These are phyloP conservation scores for Plectosphaerella plurivora DNA, from an alignment of 2,329 filamentous ascomycete species.

Conservation along the genomic window DNA sequence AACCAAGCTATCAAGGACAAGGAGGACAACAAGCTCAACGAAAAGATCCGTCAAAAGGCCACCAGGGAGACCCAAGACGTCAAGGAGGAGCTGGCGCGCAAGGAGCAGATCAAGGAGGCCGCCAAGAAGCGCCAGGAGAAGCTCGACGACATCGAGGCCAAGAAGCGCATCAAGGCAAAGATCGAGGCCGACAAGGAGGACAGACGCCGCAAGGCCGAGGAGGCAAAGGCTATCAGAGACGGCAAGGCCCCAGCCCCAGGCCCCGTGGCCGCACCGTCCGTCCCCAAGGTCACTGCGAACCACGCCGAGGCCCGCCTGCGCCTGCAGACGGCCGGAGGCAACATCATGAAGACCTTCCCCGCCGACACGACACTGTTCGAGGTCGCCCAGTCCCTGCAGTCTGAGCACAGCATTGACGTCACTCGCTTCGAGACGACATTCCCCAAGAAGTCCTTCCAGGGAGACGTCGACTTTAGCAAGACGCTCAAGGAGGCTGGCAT, in stretches of 20 bases:
- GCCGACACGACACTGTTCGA: conserved; percentile 92
- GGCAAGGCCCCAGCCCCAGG: conserved; percentile 55
- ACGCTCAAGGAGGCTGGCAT: conserved; percentile 89
- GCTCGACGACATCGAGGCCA: conserved; percentile 75
- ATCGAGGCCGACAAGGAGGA: conserved; percentile 94
- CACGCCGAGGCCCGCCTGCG: conserved; percentile 79
- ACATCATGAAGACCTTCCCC: conserved; percentile 80
- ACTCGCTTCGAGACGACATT: conserved; percentile 81
- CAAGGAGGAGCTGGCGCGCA: conserved; percentile 83
- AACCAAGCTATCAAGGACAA: conserved; percentile 68
- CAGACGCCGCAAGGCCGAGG: conserved; percentile 77
- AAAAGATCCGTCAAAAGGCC: conserved; percentile 79
- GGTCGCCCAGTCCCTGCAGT: conserved; percentile 70
- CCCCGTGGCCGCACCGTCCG: conserved; percentile 39
- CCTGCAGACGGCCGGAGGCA: conserved; percentile 71
- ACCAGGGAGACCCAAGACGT: conserved; percentile 84
- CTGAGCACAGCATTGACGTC: conserved; percentile 67
- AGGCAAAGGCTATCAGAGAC: conserved; percentile 80
- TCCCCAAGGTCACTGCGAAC: conserved; percentile 59
- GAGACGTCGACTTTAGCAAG: conserved; percentile 72
- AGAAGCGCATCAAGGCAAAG: conserved; percentile 85
- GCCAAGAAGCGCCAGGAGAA: conserved; percentile 85
- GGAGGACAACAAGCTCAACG: conserved; percentile 78
- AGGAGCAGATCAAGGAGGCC: conserved; percentile 90
- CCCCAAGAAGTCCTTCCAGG: conserved; percentile 75